Percentiles rank a stretch among this genome's conserved stretches.
Evolutionary conservation across 2,329 filamentous ascomycete genomes (phyloP).

Genomic region (Ceratocystis alfenasii): DNA sequence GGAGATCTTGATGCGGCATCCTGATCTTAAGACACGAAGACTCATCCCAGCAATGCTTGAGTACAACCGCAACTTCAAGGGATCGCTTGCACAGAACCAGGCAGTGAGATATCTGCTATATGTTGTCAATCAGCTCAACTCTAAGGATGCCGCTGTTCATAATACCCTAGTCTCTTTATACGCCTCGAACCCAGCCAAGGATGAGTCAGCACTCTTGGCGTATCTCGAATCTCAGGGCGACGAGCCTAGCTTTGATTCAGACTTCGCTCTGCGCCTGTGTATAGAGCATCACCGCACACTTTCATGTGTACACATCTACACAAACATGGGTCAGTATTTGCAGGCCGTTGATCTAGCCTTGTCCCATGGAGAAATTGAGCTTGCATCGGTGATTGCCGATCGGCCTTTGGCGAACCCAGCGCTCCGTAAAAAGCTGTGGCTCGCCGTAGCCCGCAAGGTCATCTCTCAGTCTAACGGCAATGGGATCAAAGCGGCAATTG

Average conservation of each 20-base stretch:
- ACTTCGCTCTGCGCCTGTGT: constrained; percentile 89
- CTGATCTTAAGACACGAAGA: constrained; percentile 69
- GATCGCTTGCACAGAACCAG: constrained; percentile 66
- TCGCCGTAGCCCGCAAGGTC: constrained; percentile 87
- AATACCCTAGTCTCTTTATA: constrained; percentile 96
- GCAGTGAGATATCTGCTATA: constrained; percentile 88
- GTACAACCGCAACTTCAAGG: constrained; percentile 70
- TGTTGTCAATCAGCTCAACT: constrained; percentile 74
- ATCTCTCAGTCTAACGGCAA: constrained; percentile 59
- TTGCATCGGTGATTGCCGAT: constrained; percentile 82
- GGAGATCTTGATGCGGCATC: constrained; percentile 90
- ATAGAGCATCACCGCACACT: constrained; percentile 89
- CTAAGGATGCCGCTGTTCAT: constrained; percentile 76
- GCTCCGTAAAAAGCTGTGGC: constrained; percentile 87
- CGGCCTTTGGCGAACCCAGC: constrained; percentile 65
- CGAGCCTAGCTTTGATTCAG: constrained; percentile 79
- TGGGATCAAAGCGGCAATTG: constrained; percentile 85
- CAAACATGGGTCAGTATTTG: constrained; percentile 85
- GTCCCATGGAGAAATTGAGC: constrained; percentile 76
- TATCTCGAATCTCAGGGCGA: constrained; percentile 87
- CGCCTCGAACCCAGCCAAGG: constrained; percentile 68
- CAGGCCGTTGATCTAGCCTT: constrained; percentile 88
- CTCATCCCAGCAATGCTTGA: constrained; percentile 88
- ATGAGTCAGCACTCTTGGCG: constrained; percentile 72
- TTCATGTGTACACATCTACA: constrained; percentile 95